Conservation (phyloP, 768 basidiomycete species). For the Podaxis rugospora region DNA sequence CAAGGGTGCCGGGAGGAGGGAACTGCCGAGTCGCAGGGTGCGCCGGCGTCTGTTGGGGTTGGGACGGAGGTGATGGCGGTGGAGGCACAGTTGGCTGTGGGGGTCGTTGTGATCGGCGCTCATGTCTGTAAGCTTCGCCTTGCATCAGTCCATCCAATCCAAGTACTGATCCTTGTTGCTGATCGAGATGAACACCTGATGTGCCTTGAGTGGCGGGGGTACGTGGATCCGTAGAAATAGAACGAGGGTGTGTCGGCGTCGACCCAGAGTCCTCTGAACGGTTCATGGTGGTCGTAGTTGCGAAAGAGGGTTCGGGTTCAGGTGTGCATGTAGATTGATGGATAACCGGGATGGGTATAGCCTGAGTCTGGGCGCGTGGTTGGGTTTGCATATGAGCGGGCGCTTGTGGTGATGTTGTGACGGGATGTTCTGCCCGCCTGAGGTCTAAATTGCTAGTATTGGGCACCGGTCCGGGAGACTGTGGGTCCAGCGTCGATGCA, state of each 20-base stretch:
- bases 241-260: not conserved
- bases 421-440: not conserved
- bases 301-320: no score
- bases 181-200: not conserved
- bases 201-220: not conserved
- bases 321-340: not conserved
- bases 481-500: no score
- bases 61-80: not conserved
- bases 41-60: not conserved
- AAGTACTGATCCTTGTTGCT: not conserved
- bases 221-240: not conserved
- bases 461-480: not conserved
- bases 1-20: slow-evolving; percentile 72
- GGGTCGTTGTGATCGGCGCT: not conserved
- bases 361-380: not conserved
- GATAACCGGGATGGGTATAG: not conserved
- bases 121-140: not conserved
- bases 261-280: not conserved
- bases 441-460: not conserved
- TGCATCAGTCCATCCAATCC: not conserved
- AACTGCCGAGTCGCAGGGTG: slow-evolving; percentile 39
- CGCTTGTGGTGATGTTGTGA: not conserved
- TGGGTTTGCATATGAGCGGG: not conserved
- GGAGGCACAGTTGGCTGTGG: not conserved
- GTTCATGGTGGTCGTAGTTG: slow-evolving; percentile 3